phyloP scores from a whole-genome alignment of 441 rosid species.

The Viola pubescens region DNA sequence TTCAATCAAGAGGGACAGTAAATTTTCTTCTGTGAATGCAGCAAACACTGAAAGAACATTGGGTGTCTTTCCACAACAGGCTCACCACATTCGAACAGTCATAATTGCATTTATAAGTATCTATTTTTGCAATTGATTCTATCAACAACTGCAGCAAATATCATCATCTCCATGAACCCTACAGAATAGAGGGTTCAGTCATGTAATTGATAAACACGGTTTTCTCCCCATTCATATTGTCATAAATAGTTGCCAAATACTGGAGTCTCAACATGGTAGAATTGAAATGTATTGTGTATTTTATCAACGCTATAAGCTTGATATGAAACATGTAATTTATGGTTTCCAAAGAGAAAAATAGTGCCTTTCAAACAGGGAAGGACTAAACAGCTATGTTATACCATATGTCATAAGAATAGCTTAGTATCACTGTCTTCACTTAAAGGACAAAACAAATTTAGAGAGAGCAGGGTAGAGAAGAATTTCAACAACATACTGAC shows the following conservation, averaged over 20 bases:
- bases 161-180: background rate
- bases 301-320: too few relatives aligned
- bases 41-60: background rate
- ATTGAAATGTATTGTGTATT: too few relatives aligned
- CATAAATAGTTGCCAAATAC: background rate
- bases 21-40: conserved; percentile 23
- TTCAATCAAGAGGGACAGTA: conserved; percentile 22
- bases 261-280: too few relatives aligned
- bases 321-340: too few relatives aligned
- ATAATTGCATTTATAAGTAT: background rate
- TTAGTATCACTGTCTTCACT: too few relatives aligned
- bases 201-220: background rate
- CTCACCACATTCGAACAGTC: background rate
- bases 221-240: background rate
- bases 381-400: too few relatives aligned
- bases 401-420: too few relatives aligned
- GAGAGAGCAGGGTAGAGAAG: background rate
- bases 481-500: background rate
- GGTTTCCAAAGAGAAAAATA: too few relatives aligned
- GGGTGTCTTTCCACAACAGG: background rate
- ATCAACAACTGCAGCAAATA: background rate
- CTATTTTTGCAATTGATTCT: conserved; percentile 5
- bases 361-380: too few relatives aligned
- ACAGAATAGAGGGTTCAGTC: background rate
- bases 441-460: background rate